phyloP scores from a whole-genome alignment of 2,329 filamentous ascomycete genomes.

The Monosporascus sp. region DNA sequence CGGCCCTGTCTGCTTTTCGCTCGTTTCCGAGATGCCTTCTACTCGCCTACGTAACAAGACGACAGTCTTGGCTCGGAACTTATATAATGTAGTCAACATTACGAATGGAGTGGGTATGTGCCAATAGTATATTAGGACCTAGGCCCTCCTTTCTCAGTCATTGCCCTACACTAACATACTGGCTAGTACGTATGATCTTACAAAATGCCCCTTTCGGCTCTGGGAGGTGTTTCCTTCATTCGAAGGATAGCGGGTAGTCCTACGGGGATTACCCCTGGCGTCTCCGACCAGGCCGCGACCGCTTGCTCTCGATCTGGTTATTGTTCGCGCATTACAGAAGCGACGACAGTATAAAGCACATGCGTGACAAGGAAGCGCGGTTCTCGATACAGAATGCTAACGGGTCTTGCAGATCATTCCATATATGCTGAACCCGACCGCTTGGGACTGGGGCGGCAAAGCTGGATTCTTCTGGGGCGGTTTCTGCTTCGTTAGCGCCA shows the following conservation, averaged over 20 bases:
- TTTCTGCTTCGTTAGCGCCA: conserved; percentile 25
- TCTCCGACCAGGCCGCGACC: no score
- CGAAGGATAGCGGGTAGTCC: no score
- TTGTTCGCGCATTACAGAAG: no score
- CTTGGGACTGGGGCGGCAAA: conserved; percentile 26
- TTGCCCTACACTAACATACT: not conserved
- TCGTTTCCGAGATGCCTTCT: conserved; percentile 37
- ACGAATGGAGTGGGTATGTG: conserved; percentile 18
- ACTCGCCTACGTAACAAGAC: conserved; percentile 32
- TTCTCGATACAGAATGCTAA: no score
- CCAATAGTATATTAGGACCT: not conserved
- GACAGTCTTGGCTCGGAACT: conserved; percentile 30
- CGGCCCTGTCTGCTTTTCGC: conserved; percentile 34
- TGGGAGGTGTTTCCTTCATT: no score
- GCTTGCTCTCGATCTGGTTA: no score
- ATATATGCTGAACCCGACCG: conserved; percentile 24
- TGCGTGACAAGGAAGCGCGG: no score
- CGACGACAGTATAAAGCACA: no score
- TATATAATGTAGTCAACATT: conserved; percentile 33
- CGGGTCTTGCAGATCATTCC: conserved; percentile 14
- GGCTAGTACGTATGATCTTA: not conserved
- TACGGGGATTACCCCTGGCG: no score
- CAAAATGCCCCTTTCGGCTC: not conserved
- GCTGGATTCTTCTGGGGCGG: conserved; percentile 21
- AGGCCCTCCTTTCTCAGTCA: not conserved